phyloP scores from a whole-genome alignment of 1,139 yeast species.

The Suzukiozyma palmioleophila region DNA sequence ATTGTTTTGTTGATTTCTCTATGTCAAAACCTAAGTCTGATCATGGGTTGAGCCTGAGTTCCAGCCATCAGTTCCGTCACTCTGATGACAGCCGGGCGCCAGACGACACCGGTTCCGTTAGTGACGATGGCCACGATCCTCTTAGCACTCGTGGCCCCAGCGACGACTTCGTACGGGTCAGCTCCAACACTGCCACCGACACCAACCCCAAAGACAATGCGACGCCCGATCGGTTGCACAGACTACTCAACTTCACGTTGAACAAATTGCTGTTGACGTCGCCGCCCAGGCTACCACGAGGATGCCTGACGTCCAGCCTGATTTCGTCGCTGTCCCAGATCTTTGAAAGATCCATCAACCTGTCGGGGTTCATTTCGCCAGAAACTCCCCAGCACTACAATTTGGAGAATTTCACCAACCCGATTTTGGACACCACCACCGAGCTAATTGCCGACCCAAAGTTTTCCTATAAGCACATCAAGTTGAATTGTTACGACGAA shows the following conservation, averaged over 20 bases:
- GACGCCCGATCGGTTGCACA: background rate
- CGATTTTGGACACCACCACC: slow-evolving; percentile 29
- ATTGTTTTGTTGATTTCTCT: no score
- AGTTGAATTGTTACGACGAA: slow-evolving; percentile 23
- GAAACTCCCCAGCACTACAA: slow-evolving; percentile 22
- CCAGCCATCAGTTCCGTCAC: no score
- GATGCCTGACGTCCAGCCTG: slow-evolving; percentile 1
- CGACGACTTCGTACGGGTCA: no score
- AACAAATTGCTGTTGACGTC: slow-evolving; percentile 1
- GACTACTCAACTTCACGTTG: slow-evolving; percentile 2
- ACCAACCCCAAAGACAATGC: no score
- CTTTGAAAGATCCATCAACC: slow-evolving; percentile 2
- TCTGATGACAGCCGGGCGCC: no score
- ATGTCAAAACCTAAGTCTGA: no score
- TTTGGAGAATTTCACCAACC: slow-evolving; percentile 27
- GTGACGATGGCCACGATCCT: no score
- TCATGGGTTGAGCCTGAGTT: no score
- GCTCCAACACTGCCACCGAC: no score
- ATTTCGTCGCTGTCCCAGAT: slow-evolving; percentile 1
- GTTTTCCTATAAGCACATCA: slow-evolving; percentile 22
- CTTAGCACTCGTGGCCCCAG: no score
- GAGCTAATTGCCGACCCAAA: slow-evolving; percentile 26
- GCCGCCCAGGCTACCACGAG: background rate
- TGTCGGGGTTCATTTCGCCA: slow-evolving; percentile 4
- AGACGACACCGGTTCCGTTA: no score